Evolutionary conservation across 768 basidiomycete species (phyloP).

Genomic region (Polyporus arcularius): DNA sequence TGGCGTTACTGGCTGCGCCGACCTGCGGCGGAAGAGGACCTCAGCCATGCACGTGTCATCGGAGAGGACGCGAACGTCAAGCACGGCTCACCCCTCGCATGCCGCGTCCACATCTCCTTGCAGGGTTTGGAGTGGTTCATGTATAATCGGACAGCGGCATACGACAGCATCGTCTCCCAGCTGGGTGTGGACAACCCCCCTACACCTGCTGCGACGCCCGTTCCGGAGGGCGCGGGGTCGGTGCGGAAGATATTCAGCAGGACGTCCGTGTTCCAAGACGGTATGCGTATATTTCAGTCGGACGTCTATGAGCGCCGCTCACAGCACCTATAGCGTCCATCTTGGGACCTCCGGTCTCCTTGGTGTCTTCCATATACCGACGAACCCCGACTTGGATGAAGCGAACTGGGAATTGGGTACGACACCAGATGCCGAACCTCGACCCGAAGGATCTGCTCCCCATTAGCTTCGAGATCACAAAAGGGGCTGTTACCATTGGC

Average conservation of each 20-base stretch:
- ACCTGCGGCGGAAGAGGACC: constrained; percentile 74
- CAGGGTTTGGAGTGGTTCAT: constrained; percentile 93
- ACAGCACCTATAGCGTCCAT: constrained; percentile 16
- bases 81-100: constrained; percentile 47
- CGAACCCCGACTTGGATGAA: constrained; percentile 35
- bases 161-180: constrained; percentile 81
- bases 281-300: constrained; percentile 17
- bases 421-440: constrained; percentile 64
- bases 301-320: background rate
- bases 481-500: constrained; percentile 82
- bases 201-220: constrained; percentile 17
- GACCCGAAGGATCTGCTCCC: constrained; percentile 87
- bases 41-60: constrained; percentile 46
- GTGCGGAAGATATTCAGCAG: constrained; percentile 32
- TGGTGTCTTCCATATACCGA: constrained; percentile 29
- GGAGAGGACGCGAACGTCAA: constrained; percentile 44
- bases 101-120: constrained; percentile 77
- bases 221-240: constrained; percentile 17
- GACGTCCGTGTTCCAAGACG: constrained; percentile 26
- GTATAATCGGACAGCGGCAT: constrained; percentile 88
- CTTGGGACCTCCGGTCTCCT: constrained; percentile 25
- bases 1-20: constrained; percentile 95
- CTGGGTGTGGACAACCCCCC: constrained; percentile 48
- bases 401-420: constrained; percentile 51
- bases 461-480: constrained; percentile 73